Conservation (phyloP, 768 basidiomycete species). For the Tylopilus rubrobrunneus region DNA sequence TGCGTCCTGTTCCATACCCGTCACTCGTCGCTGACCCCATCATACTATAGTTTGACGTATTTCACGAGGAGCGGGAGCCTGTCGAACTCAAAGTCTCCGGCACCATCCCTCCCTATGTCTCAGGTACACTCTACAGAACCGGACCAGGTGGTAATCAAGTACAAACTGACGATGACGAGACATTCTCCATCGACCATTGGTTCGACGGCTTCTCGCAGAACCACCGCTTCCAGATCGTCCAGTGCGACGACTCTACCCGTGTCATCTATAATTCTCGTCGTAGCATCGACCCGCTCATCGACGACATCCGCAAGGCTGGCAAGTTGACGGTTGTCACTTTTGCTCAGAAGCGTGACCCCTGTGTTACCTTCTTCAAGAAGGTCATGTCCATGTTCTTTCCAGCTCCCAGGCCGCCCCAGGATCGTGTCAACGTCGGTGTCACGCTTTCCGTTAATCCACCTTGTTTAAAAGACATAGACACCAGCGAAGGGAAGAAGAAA, state of each 20-base stretch:
- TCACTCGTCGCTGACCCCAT: neutral
- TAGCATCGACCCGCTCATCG: constrained; percentile 27
- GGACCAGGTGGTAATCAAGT: constrained; percentile 36
- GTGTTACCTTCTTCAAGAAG: constrained; percentile 28
- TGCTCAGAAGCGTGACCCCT: constrained; percentile 33
- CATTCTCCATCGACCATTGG: constrained; percentile 34
- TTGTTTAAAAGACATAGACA: constrained; percentile 21
- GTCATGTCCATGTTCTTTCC: constrained; percentile 30
- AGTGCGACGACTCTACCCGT: constrained; percentile 18
- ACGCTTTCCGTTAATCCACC: constrained; percentile 31
- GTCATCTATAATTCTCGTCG: constrained; percentile 35
- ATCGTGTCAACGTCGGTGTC: constrained; percentile 24
- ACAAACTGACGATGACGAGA: constrained; percentile 14
- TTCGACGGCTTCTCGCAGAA: constrained; percentile 40
- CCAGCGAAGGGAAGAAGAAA: constrained; percentile 16
- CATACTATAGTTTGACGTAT: constrained; percentile 24
- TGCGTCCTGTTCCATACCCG: neutral
- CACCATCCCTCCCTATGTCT: constrained; percentile 33
- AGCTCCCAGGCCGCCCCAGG: neutral
- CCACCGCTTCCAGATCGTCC: constrained; percentile 38
- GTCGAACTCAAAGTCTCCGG: constrained; percentile 28
- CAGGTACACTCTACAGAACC: constrained; percentile 36
- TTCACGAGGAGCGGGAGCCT: constrained; percentile 26
- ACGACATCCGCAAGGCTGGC: constrained; percentile 26
- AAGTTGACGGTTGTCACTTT: constrained; percentile 11